Evolutionary conservation across 129 eudicot genomes (phyloP).

Genomic region (Artemisia argyi): DNA sequence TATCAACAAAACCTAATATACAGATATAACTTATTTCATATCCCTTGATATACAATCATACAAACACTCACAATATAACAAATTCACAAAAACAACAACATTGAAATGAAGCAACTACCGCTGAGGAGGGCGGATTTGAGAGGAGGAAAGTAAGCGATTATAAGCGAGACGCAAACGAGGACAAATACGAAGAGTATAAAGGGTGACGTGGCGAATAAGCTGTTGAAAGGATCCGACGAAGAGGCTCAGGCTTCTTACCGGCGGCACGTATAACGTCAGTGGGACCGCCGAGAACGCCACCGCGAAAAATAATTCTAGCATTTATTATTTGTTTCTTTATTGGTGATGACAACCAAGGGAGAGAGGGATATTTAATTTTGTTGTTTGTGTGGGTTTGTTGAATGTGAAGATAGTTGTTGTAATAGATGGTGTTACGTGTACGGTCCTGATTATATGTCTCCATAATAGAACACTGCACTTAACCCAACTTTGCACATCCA

Average conservation of each 20-base stretch:
- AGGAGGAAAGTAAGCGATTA: slow-evolving; percentile 25
- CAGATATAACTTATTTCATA: neutral
- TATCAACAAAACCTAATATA: neutral
- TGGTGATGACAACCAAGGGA: neutral
- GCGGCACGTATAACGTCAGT: slow-evolving; percentile 70
- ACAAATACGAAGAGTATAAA: slow-evolving; percentile 38
- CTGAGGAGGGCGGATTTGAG: slow-evolving; percentile 3
- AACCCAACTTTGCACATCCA: too few relatives aligned
- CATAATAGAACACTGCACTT: too few relatives aligned
- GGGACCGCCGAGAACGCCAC: slow-evolving; percentile 90
- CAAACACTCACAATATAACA: neutral
- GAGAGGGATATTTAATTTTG: too few relatives aligned
- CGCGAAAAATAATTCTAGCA: slow-evolving; percentile 71
- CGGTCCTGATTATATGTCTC: too few relatives aligned
- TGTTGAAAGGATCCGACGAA: slow-evolving; percentile 59
- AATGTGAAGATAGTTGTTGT: too few relatives aligned
- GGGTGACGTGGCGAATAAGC: slow-evolving; percentile 41
- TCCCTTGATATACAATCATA: neutral
- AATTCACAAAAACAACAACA: neutral
- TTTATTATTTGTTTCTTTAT: slow-evolving; percentile 20
- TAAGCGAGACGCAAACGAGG: slow-evolving; percentile 50
- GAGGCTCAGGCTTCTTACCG: slow-evolving; percentile 67
- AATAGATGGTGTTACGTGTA: too few relatives aligned
- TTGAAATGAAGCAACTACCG: neutral
- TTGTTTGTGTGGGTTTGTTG: too few relatives aligned